These are phyloP conservation scores for Vigna nakashimae DNA, from an alignment of 306 rosid genomes.

Conservation along the genomic window DNA sequence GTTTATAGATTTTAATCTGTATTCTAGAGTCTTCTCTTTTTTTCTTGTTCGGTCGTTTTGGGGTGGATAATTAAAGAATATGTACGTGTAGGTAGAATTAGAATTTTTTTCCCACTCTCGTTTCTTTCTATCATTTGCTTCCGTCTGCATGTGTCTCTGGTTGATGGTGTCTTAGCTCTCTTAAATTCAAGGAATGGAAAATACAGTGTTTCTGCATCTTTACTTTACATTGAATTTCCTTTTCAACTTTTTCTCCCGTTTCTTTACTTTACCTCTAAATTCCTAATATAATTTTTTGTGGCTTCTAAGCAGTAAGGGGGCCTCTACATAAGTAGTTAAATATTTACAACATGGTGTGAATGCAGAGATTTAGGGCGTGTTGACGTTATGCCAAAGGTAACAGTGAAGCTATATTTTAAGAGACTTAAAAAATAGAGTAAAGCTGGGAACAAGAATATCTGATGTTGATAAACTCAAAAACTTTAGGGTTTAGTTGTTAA, in stretches of 20 bases:
- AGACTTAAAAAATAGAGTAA: constrained; percentile 17
- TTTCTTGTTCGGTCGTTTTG: constrained; percentile 40
- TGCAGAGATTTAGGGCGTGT: constrained; percentile 15
- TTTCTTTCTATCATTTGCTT: constrained; percentile 22
- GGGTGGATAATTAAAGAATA: constrained; percentile 44
- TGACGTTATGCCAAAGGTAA: not conserved
- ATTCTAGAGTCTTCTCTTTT: constrained; percentile 21
- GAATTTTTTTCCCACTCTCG: not conserved
- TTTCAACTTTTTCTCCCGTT: constrained; percentile 11
- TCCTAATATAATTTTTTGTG: constrained; percentile 6
- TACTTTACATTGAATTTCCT: not conserved
- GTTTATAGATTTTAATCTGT: constrained; percentile 41
- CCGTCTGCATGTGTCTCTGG: constrained; percentile 36
- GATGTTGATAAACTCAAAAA: constrained; percentile 44
- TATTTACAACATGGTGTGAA: not conserved
- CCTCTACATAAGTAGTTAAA: not conserved
- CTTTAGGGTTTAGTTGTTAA: constrained; percentile 38
- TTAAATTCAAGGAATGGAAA: constrained; percentile 41
- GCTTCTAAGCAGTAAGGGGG: constrained; percentile 12
- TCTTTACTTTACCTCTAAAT: constrained; percentile 31
- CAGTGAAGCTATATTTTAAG: not conserved
- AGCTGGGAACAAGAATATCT: constrained; percentile 36
- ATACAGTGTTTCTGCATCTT: constrained; percentile 38
- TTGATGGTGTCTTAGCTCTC: constrained; percentile 50
- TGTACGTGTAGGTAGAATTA: constrained; percentile 45